Base-by-base conservation (phyloP, 805 yeast species). In the Monosporozyma solicola region DNA sequence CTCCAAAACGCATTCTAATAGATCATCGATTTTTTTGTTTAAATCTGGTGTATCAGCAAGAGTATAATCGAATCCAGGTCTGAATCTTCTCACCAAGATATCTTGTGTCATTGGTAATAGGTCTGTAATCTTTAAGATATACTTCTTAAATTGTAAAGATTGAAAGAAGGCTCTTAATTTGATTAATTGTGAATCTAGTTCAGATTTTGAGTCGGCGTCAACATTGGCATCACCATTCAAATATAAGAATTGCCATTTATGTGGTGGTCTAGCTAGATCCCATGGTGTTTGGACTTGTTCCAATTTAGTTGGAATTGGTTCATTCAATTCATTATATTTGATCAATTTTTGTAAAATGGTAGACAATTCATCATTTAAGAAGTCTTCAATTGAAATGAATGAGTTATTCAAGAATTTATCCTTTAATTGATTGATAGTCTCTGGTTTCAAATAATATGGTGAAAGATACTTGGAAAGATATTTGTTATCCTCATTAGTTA, bases 11-110 rank as follows among this genome's bases (percentile, higher is more conserved):
- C 59, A 63, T 13, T 67, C 68, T 33, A 60, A 57, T 15, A 61
- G 53, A 15, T 60, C 57, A n/a, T 59, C 66, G 59, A 58, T 59
- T 15, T 80, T 70, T 2, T 76, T 72, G 47, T 73, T 72, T 41
- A 74, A 74, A 29, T 69, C 70, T 11, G 74, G 70, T 27, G 61
- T 63, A 0, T 98, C 87, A 0, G 99, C 99, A 47, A 94, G 72
- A 3, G 92, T 91, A 69, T 87, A 94, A 67, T 94, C 99, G 31
- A 80, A 83, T 3, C 98, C 99, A 1, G 97, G 99, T 61, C 99
- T 80, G 72, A 94, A 94, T 57, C 97, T 75, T 62, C 99, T 78
- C 7, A 87, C 78, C 27, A 91, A 65, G 1, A 86, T 72, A 59
- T 85, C 87, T 57, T 85, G 87, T 49, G 83, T 77, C 3, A 81